Conservation (phyloP, 495 filamentous ascomycete species). For the Glarea lozoyensis region DNA sequence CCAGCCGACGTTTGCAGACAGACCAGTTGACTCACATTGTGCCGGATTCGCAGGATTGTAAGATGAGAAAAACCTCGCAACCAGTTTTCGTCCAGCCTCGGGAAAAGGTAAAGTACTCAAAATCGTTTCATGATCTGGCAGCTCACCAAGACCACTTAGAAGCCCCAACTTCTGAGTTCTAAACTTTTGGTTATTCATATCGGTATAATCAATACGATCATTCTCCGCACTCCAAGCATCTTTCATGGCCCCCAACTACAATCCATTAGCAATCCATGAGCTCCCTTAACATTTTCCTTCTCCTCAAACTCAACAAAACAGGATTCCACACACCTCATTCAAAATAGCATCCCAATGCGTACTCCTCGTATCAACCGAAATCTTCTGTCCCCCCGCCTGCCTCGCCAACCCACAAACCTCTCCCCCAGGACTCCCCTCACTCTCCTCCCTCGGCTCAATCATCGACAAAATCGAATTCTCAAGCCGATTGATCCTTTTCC, state of each 20-base stretch:
- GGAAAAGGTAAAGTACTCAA: slow-evolving; percentile 31
- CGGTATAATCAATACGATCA: slow-evolving; percentile 15
- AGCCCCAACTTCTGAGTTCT: slow-evolving; percentile 9
- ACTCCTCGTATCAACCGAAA: slow-evolving; percentile 20
- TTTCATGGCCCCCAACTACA: slow-evolving; percentile 22
- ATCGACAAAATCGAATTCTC: slow-evolving; percentile 43
- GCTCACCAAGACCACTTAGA: slow-evolving; percentile 10
- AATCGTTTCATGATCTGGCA: slow-evolving; percentile 27
- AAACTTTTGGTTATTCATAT: slow-evolving; percentile 20
- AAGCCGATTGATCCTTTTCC: slow-evolving; percentile 39
- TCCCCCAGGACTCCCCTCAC: slow-evolving; percentile 6
- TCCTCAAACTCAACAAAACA: too few species aligned
- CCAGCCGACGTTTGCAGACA: too few species aligned
- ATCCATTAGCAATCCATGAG: slow-evolving; percentile 22
- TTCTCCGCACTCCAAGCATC: slow-evolving; percentile 26
- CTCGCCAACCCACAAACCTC: slow-evolving; percentile 6
- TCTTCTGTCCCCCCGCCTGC: slow-evolving; percentile 16
- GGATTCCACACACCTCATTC: slow-evolving; percentile 31
- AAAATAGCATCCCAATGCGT: slow-evolving; percentile 42
- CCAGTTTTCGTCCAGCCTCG: slow-evolving; percentile 30
- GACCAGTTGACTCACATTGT: slow-evolving; percentile 11
- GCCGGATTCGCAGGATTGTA: slow-evolving; percentile 33
- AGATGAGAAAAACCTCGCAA: slow-evolving; percentile 40
- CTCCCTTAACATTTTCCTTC: too few species aligned
- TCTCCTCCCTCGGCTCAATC: slow-evolving; percentile 17